A percentile compares a stretch with the other conserved stretches of the same genome.
These are phyloP conservation scores for Ascobolus immersus DNA, from an alignment of 495 filamentous ascomycete species.

Conservation along the genomic window DNA sequence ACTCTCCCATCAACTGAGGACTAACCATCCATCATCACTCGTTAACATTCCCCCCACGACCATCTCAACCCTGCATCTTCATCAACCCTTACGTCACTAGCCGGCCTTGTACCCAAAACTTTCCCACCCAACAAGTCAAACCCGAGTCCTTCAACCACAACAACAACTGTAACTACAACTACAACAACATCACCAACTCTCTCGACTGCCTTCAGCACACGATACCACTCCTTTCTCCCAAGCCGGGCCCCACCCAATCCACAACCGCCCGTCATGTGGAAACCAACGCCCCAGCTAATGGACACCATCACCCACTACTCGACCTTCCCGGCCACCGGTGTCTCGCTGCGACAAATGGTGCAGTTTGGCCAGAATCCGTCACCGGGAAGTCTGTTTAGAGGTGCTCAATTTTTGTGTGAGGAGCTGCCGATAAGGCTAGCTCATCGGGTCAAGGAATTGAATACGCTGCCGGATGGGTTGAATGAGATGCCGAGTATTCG, in stretches of 20 bases:
- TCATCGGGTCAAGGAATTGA: constrained; percentile 82
- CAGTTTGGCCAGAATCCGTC: constrained; percentile 88
- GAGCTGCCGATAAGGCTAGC: constrained; percentile 91
- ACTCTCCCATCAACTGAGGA: no score
- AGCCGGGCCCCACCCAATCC: not conserved
- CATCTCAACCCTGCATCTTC: no score
- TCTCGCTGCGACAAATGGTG: constrained; percentile 93
- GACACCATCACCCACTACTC: constrained; percentile 97
- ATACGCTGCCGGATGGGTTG: constrained; percentile 79
- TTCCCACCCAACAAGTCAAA: no score
- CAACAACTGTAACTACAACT: not conserved
- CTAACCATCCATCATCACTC: no score
- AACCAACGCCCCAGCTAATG: constrained; percentile 69
- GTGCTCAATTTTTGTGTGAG: constrained; percentile 93
- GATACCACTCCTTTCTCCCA: no score
- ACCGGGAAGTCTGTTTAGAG: constrained; percentile 78
- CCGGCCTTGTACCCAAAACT: no score
- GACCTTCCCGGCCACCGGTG: constrained; percentile 87
- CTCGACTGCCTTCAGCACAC: no score
- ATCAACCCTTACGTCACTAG: no score
- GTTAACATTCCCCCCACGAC: no score
- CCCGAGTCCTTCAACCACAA: not conserved
- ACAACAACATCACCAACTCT: no score
- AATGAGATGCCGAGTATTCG: constrained; percentile 96
- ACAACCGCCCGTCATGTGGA: constrained; percentile 32